These are phyloP conservation scores for Lanmaoa pseudosensibilis DNA, from an alignment of 768 basidiomycete genomes.

Conservation along the genomic window DNA sequence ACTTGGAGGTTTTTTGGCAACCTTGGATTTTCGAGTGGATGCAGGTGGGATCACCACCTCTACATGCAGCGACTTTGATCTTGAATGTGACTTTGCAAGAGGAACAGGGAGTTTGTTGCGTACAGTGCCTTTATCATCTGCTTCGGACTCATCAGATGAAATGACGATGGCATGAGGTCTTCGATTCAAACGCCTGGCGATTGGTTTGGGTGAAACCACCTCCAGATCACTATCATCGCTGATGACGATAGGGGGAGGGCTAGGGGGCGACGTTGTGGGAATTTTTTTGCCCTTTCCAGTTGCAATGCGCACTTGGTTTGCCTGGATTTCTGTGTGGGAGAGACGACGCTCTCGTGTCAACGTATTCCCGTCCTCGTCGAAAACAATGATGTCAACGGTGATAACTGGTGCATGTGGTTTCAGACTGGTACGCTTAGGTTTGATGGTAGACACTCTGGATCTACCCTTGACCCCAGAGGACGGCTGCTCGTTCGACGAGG, in stretches of 20 bases:
- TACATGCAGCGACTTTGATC: conserved; percentile 26
- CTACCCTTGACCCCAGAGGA: conserved; percentile 25
- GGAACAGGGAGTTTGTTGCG: conserved; percentile 4
- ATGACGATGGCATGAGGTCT: conserved; percentile 30
- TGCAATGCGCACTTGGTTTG: conserved; percentile 29
- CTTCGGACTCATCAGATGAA: conserved; percentile 52
- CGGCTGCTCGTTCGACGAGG: conserved; percentile 37
- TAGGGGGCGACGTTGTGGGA: background rate
- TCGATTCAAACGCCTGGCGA: conserved; percentile 13
- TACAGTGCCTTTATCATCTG: conserved; percentile 20
- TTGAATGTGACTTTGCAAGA: conserved; percentile 12
- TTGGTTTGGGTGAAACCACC: conserved; percentile 20
- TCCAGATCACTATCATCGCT: conserved; percentile 33
- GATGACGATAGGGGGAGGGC: conserved; percentile 20
- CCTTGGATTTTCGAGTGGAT: conserved; percentile 23
- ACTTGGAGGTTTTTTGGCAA: conserved; percentile 14
- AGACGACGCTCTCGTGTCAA: conserved; percentile 62
- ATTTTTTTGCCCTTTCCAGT: conserved; percentile 10
- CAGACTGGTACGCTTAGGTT: conserved; percentile 28
- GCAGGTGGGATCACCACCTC: conserved; percentile 46
- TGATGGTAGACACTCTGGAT: conserved; percentile 16
- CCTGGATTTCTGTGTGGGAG: conserved; percentile 44
- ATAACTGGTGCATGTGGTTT: conserved; percentile 50
- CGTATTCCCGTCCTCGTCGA: conserved; percentile 60
- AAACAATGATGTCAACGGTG: conserved; percentile 63